Evolutionary conservation across 129 eudicot species (phyloP), one percentile per base, ranked within the genome.

Genomic region (Sambucus nigra): DNA sequence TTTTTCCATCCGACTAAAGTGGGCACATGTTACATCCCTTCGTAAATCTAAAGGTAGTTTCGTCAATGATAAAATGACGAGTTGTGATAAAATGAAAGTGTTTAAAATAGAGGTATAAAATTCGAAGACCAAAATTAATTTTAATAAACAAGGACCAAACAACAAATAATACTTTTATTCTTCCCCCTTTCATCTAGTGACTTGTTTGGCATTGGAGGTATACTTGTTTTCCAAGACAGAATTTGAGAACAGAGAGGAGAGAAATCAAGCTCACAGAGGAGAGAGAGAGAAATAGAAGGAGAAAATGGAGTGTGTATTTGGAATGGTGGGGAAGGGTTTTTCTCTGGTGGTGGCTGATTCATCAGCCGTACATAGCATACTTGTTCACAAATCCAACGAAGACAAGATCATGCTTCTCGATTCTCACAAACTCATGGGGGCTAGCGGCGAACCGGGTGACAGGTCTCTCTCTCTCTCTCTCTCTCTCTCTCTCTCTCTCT

Each of bases 351-450:
- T 71, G 11, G 96, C 96, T 9, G 96, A 88, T 51, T 49, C 96
- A 53, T 88, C 96, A 20, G 96, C 96, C 10, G 91, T 88, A 2
- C 80, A 84, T 71, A 88, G 97, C 47, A 88, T 88, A 14, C 71
- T 88, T 17, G 91, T 88, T 7, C 97, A 88, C 82, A 88, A 88
- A 70, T 80, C 97, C 16, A 76, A 88, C 41, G 97, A 88, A 41
- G 97, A 88, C 80, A 88, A 88, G 68, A 73, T 88, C 63, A 80
- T 88, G 97, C 40, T 83, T 31, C 91, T 88, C 0, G 94, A 88
- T 72, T 80, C 94, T 19, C 96, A 88, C 71, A 88, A 88, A 45
- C 96, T 88, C 26, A 69, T 88, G 91, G 97, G 97, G 28, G 97
- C 97, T 18, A 80, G 94, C 40, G 97, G 97, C 65, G 94, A 88